Conservation (phyloP, 345 rosid species). For the Populus davidiana region DNA sequence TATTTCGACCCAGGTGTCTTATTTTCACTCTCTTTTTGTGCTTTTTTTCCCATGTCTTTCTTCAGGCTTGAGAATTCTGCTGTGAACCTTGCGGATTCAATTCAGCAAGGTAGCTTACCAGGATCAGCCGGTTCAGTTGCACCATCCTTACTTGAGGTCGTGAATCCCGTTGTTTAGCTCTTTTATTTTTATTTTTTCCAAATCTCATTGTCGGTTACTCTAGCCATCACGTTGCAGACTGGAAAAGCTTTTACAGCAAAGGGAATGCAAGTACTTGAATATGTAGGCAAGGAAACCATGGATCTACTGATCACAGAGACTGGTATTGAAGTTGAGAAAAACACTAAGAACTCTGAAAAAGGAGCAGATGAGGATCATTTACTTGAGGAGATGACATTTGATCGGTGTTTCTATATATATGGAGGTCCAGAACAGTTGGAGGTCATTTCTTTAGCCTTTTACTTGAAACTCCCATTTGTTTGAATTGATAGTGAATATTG, state of each 20-base stretch:
- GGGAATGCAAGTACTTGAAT: slow-evolving; percentile 97
- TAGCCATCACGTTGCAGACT: slow-evolving; percentile 44
- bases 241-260: slow-evolving; percentile 90
- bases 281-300: slow-evolving; percentile 90
- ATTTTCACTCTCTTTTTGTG: not conserved
- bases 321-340: slow-evolving; percentile 69
- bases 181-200: slow-evolving; percentile 9
- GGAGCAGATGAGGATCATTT: slow-evolving; percentile 61
- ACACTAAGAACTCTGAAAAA: slow-evolving; percentile 34
- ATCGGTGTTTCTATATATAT: slow-evolving; percentile 96
- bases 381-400: slow-evolving; percentile 86
- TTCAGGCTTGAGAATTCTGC: slow-evolving; percentile 82
- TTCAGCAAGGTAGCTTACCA: slow-evolving; percentile 66
- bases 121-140: slow-evolving; percentile 63
- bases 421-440: slow-evolving; percentile 99
- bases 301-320: slow-evolving; percentile 86
- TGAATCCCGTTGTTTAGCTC: not conserved
- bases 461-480: slow-evolving; percentile 11
- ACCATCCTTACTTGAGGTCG: slow-evolving; percentile 86
- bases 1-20: not conserved
- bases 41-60: not conserved
- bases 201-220: slow-evolving; percentile 11
- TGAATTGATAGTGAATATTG: slow-evolving; percentile 19
- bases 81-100: slow-evolving; percentile 52
- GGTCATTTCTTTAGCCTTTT: slow-evolving; percentile 44